Conservation (phyloP, 2,329 filamentous ascomycete genomes). For the Clonostachys solani region DNA sequence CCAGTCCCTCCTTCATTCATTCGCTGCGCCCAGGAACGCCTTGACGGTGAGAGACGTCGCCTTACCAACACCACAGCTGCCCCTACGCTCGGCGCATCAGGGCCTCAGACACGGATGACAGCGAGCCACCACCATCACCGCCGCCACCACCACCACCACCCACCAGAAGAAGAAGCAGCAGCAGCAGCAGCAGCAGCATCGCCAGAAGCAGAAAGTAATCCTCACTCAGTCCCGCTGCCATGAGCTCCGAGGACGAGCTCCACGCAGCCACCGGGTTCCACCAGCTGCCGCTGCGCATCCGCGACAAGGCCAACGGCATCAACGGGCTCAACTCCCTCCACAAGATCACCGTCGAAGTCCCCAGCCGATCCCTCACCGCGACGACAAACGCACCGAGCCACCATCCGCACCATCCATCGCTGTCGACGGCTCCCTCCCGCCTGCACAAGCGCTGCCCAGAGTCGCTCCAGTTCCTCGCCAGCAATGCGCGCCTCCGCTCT, state of each 20-base stretch:
- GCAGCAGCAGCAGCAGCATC: too few relatives aligned
- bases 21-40: too few relatives aligned
- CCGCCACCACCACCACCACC: too few relatives aligned
- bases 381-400: not conserved
- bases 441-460: constrained; percentile 19
- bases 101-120: too few relatives aligned
- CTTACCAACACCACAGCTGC: too few relatives aligned
- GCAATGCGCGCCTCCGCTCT: constrained; percentile 22
- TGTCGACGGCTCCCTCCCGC: not conserved
- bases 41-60: too few relatives aligned
- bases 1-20: too few relatives aligned
- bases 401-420: not conserved
- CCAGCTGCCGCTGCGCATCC: constrained; percentile 14
- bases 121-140: too few relatives aligned
- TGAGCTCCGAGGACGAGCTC: constrained; percentile 2
- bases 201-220: too few relatives aligned
- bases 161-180: too few relatives aligned
- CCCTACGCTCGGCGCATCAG: too few relatives aligned
- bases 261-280: constrained; percentile 14
- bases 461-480: constrained; percentile 1
- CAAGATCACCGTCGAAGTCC: not conserved
- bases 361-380: not conserved
- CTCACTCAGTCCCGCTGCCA: too few relatives aligned
- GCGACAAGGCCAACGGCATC: constrained; percentile 9
- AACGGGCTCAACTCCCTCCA: not conserved